These are phyloP conservation scores for Pseudopithomyces chartarum DNA, from an alignment of 2,329 filamentous ascomycete species.

Conservation along the genomic window DNA sequence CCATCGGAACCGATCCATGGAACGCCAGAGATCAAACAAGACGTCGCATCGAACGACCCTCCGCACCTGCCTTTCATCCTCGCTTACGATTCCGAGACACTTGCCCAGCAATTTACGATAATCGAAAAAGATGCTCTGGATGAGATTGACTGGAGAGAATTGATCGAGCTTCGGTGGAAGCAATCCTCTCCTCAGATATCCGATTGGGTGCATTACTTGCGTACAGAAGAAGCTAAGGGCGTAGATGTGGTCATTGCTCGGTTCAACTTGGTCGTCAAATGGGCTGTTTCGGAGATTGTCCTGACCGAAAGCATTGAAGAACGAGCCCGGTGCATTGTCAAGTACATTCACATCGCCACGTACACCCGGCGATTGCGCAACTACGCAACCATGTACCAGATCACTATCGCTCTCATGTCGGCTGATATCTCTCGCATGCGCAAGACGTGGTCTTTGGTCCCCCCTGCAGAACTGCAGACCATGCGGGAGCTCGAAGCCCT, in stretches of 20 bases:
- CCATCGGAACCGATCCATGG: slow-evolving; percentile 29
- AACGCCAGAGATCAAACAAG: slow-evolving; percentile 24
- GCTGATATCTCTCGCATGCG: slow-evolving; percentile 71
- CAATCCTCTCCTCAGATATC: slow-evolving; percentile 68
- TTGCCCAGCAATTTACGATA: slow-evolving; percentile 83
- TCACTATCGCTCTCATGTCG: slow-evolving; percentile 76
- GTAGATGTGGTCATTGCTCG: slow-evolving; percentile 84
- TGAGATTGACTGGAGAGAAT: slow-evolving; percentile 86
- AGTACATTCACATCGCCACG: slow-evolving; percentile 79
- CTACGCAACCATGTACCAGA: slow-evolving; percentile 82
- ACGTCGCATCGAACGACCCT: slow-evolving; percentile 21
- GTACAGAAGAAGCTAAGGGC: slow-evolving; percentile 72
- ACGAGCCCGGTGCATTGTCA: slow-evolving; percentile 76
- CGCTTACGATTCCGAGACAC: slow-evolving; percentile 76
- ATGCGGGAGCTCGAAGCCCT: slow-evolving; percentile 72
- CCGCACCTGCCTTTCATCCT: slow-evolving; percentile 78
- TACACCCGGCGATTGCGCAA: slow-evolving; percentile 79
- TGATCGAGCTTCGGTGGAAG: slow-evolving; percentile 84
- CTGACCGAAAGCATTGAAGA: slow-evolving; percentile 74
- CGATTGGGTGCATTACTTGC: slow-evolving; percentile 83
- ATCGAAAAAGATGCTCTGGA: slow-evolving; percentile 86
- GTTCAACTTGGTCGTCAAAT: slow-evolving; percentile 89
- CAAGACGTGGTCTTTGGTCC: slow-evolving; percentile 74
- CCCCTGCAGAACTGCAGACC: slow-evolving; percentile 66
- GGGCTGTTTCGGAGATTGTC: slow-evolving; percentile 79